phyloP scores from a whole-genome alignment of 139 green algal species.

The Limnomonas spitsbergensis region DNA sequence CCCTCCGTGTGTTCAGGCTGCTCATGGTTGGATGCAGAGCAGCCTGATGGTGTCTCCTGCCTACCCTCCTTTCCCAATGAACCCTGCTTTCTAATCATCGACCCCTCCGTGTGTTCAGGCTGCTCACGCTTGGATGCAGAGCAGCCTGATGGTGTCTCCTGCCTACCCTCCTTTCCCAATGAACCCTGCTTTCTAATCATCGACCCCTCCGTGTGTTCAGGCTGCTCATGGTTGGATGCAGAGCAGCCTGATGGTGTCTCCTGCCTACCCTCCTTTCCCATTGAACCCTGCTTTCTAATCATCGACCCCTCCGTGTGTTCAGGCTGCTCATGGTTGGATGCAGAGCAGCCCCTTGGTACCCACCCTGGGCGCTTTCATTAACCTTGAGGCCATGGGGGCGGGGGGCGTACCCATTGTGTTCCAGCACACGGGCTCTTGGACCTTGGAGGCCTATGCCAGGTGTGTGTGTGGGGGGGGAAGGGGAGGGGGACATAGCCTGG shows the following conservation, averaged over 20 bases:
- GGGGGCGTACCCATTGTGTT: conserved; percentile 71
- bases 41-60: not conserved
- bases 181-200: too few species aligned
- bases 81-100: too few species aligned
- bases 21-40: not conserved
- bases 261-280: too few species aligned
- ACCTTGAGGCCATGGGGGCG: conserved; percentile 68
- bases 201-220: conserved; percentile 12
- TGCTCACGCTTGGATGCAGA: not conserved
- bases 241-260: not conserved
- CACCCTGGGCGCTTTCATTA: conserved; percentile 66
- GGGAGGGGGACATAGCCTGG: too few species aligned
- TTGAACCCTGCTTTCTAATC: too few species aligned
- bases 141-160: not conserved
- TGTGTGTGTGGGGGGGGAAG: too few species aligned
- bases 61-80: too few species aligned
- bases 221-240: conserved; percentile 20
- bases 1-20: not conserved
- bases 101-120: not conserved
- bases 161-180: too few species aligned
- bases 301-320: not conserved
- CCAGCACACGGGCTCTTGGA: conserved; percentile 65
- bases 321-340: conserved; percentile 25
- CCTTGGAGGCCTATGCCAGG: conserved; percentile 48
- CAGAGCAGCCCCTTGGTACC: not conserved